These are phyloP conservation scores for Diutina siamensis DNA, from an alignment of 1,139 yeast species.

Conservation along the genomic window DNA sequence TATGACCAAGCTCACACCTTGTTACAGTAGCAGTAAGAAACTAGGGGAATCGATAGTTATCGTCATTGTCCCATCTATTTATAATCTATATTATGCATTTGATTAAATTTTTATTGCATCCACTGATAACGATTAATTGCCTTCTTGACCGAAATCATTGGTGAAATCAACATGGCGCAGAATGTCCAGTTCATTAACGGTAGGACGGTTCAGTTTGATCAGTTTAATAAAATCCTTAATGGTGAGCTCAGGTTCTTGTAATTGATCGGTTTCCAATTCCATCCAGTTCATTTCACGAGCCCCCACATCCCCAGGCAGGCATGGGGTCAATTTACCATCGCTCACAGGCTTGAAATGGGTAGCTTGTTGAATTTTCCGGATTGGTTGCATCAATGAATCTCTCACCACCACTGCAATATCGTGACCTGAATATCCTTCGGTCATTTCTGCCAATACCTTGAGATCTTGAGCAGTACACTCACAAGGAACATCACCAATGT, in stretches of 20 bases:
- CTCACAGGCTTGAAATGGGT: constrained; percentile 74
- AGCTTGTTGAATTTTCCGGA: constrained; percentile 89
- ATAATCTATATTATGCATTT: neutral
- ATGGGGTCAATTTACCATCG: constrained; percentile 59
- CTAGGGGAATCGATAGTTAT: no score
- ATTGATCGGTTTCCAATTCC: constrained; percentile 79
- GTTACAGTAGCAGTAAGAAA: no score
- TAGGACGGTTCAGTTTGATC: constrained; percentile 83
- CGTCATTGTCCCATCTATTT: no score
- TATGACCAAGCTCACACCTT: no score
- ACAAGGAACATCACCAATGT: constrained; percentile 87
- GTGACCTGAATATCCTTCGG: constrained; percentile 96
- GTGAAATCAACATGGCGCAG: constrained; percentile 81
- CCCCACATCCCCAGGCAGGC: constrained; percentile 88
- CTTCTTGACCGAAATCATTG: constrained; percentile 93
- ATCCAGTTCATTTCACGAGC: constrained; percentile 92
- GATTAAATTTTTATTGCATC: neutral
- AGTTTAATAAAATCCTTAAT: constrained; percentile 91
- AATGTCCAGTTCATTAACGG: constrained; percentile 80
- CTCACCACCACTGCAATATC: constrained; percentile 95
- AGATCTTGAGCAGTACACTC: constrained; percentile 63
- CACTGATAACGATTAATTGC: constrained; percentile 57
- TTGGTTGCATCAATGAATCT: constrained; percentile 97
- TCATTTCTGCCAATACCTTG: constrained; percentile 76
- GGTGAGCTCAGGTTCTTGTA: constrained; percentile 80